Percentiles rank a stretch among this genome's conserved stretches.
phyloP scores from a whole-genome alignment of 768 basidiomycete genomes.

The Strobilomyces dryophilus region DNA sequence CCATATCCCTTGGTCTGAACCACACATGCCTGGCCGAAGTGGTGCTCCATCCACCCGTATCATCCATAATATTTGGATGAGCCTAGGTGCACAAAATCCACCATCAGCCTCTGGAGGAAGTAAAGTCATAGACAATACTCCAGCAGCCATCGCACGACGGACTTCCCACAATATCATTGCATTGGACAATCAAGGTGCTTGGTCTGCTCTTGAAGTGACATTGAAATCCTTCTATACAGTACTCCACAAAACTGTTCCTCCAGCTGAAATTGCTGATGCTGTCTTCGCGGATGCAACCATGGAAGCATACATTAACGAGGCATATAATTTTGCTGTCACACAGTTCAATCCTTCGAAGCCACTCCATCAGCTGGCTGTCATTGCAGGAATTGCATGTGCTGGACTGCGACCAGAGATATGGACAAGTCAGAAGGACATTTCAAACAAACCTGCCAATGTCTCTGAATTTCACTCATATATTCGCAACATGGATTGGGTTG shows the following conservation, averaged over 20 bases:
- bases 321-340: background rate
- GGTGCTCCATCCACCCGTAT: background rate
- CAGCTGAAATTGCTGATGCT: background rate
- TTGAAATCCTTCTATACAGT: background rate
- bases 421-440: background rate
- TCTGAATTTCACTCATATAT: background rate
- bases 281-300: background rate
- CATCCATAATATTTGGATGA: background rate
- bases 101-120: background rate
- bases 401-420: background rate
- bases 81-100: background rate
- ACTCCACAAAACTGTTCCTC: background rate
- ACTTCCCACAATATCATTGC: background rate
- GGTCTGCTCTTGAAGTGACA: background rate
- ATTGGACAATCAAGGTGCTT: background rate
- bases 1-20: background rate
- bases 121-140: background rate
- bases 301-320: background rate
- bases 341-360: background rate
- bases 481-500: background rate
- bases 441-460: fast-evolving
- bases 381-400: background rate
- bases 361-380: background rate
- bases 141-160: background rate
- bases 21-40: background rate